These are phyloP conservation scores for Cadophora malorum DNA, from an alignment of 2,329 filamentous ascomycete species.

Conservation along the genomic window DNA sequence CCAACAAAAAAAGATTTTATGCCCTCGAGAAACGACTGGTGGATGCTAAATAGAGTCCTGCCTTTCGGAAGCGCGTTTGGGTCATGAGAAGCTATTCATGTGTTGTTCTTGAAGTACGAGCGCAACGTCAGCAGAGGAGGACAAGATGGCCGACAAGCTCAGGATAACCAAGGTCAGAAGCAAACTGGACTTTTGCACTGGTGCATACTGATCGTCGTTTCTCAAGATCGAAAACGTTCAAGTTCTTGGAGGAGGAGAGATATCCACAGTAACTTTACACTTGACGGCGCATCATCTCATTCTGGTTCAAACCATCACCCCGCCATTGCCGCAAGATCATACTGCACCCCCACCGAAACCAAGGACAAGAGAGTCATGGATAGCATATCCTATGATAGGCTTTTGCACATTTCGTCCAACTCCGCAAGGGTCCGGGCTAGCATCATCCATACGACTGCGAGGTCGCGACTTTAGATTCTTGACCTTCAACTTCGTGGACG, in stretches of 20 bases:
- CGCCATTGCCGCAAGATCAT: conserved; percentile 27
- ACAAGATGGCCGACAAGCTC: conserved; percentile 51
- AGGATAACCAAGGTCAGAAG: conserved; percentile 51
- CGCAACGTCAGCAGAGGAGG: conserved; percentile 32
- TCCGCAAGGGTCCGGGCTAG: conserved; percentile 70
- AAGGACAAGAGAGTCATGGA: conserved; percentile 78
- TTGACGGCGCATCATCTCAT: conserved; percentile 68
- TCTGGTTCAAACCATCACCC: conserved; percentile 45
- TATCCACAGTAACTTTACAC: conserved; percentile 62
- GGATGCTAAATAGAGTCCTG: background rate
- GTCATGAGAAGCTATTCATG: conserved; percentile 29
- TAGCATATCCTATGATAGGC: conserved; percentile 91
- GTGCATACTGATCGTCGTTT: conserved; percentile 25
- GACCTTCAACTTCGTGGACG: conserved; percentile 83
- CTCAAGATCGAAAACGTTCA: conserved; percentile 65
- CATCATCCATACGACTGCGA: conserved; percentile 83
- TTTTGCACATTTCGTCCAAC: conserved; percentile 80
- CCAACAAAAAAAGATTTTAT: background rate
- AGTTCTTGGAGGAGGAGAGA: conserved; percentile 63
- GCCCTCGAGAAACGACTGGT: background rate
- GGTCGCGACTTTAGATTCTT: conserved; percentile 95
- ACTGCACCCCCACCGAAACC: conserved; percentile 47
- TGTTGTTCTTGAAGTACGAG: conserved; percentile 28
- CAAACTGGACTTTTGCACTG: background rate
- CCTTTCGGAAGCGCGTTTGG: background rate